Evolutionary conservation across 2,329 filamentous ascomycete species (phyloP).

Genomic region (Aspergillus quadricinctus): DNA sequence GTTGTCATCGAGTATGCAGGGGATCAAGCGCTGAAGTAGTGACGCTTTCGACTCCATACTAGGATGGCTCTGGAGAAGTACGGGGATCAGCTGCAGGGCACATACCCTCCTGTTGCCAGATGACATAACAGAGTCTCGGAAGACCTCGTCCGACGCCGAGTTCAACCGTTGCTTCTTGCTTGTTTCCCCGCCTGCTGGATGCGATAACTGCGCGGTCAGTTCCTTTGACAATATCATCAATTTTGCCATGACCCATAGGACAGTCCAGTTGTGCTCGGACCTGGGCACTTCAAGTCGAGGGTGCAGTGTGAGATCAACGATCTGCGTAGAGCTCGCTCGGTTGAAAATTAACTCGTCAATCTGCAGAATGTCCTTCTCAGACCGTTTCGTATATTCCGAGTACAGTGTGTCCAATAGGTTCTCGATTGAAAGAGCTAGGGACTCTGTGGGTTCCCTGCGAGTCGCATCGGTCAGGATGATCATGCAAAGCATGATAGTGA

Average conservation of each 20-base stretch:
- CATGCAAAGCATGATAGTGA: constrained; percentile 63
- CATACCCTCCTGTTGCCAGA: constrained; percentile 40
- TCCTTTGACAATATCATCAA: constrained; percentile 37
- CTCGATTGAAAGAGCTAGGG: constrained; percentile 49
- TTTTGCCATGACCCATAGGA: constrained; percentile 37
- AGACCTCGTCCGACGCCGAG: constrained; percentile 34
- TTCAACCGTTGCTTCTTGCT: constrained; percentile 35
- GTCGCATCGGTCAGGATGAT: constrained; percentile 50
- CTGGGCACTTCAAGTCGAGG: constrained; percentile 32
- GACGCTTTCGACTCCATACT: constrained; percentile 51
- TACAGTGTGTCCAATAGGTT: constrained; percentile 68
- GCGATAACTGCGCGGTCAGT: constrained; percentile 10
- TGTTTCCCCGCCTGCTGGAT: constrained; percentile 13
- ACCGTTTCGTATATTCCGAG: constrained; percentile 69
- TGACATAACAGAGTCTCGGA: constrained; percentile 33
- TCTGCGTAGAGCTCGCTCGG: constrained; percentile 22
- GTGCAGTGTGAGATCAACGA: constrained; percentile 34
- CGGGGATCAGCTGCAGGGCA: constrained; percentile 54
- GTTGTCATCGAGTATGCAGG: constrained; percentile 66
- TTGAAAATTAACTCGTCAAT: constrained; percentile 69
- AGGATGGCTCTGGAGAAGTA: constrained; percentile 46
- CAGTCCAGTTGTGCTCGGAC: constrained; percentile 39
- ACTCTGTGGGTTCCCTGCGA: constrained; percentile 34
- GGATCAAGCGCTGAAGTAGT: constrained; percentile 55
- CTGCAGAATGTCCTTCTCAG: constrained; percentile 67